phyloP scores from a whole-genome alignment of 768 basidiomycete genomes.

The Rossbeevera mucosa region DNA sequence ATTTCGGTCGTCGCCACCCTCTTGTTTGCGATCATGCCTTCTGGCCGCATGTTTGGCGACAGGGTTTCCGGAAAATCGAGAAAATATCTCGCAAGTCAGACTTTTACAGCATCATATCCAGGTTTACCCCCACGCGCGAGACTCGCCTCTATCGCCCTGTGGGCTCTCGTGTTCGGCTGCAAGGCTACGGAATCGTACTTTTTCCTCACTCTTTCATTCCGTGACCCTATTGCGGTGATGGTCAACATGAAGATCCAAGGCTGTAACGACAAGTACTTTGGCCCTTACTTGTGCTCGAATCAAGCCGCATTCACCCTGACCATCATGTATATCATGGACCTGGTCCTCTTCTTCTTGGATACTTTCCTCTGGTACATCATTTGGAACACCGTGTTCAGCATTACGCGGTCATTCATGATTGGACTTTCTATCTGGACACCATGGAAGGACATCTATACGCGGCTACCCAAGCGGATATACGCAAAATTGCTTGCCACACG shows the following conservation, averaged over 20 bases:
- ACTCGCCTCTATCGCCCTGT: conserved; percentile 74
- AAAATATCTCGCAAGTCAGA: conserved; percentile 97
- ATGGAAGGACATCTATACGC: conserved; percentile 95
- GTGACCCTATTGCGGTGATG: conserved; percentile 91
- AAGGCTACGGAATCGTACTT: conserved; percentile 98
- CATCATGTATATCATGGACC: conserved; percentile 99
- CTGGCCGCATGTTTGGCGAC: conserved; percentile 98
- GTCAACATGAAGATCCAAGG: conserved; percentile 93
- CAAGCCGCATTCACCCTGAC: conserved; percentile 94
- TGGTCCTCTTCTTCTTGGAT: conserved; percentile 96
- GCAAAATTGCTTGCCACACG: conserved; percentile 89
- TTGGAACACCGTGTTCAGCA: conserved; percentile 95
- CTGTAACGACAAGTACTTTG: conserved; percentile 85
- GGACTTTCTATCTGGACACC: conserved; percentile 99
- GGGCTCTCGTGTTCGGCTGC: conserved; percentile 93
- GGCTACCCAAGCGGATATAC: conserved; percentile 95
- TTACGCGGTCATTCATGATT: conserved; percentile 80
- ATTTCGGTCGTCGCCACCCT: conserved; percentile 84
- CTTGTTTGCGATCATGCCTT: conserved; percentile 88
- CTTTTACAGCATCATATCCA: conserved; percentile 96
- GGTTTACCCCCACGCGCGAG: conserved; percentile 57
- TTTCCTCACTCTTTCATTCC: conserved; percentile 93
- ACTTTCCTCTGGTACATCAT: conserved; percentile 99
- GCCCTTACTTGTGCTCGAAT: conserved; percentile 77
- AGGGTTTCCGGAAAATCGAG: conserved; percentile 91